These are phyloP conservation scores for Debaryomycetaceae sp. DNA, from an alignment of 1,139 yeast genomes.

Conservation along the genomic window DNA sequence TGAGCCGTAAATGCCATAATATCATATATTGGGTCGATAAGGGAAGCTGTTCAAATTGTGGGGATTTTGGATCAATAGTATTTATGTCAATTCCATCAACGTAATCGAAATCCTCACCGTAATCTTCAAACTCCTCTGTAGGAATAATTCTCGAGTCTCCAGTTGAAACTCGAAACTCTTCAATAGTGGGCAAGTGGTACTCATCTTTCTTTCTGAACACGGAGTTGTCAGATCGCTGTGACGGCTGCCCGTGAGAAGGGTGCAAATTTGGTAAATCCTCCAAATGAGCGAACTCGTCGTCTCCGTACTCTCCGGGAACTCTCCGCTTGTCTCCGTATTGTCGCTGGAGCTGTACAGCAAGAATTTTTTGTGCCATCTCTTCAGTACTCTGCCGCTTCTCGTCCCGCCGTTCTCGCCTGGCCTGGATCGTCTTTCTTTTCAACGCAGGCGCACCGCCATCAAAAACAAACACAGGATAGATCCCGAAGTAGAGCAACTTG, in stretches of 20 bases:
- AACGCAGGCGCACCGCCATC: constrained; percentile 95
- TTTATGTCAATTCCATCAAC: constrained; percentile 71
- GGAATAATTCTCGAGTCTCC: constrained; percentile 74
- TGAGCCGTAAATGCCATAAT: constrained; percentile 72
- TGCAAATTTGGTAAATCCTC: constrained; percentile 40
- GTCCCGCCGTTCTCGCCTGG: constrained; percentile 67
- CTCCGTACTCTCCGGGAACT: constrained; percentile 1
- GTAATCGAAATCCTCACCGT: constrained; percentile 59
- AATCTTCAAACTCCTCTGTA: constrained; percentile 64
- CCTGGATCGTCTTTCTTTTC: constrained; percentile 70
- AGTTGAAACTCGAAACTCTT: constrained; percentile 30
- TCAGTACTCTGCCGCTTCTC: constrained; percentile 66
- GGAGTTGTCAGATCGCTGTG: constrained; percentile 8
- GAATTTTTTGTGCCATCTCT: constrained; percentile 73
- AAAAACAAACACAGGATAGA: constrained; percentile 89
- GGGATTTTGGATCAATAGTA: constrained; percentile 65
- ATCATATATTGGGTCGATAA: constrained; percentile 85
- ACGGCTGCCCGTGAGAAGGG: constrained; percentile 9
- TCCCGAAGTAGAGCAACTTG: constrained; percentile 83
- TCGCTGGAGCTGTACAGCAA: constrained; percentile 77
- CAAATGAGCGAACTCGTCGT: constrained; percentile 26
- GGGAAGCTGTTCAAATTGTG: constrained; percentile 65
- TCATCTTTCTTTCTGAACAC: constrained; percentile 57
- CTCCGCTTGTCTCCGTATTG: constrained; percentile 27
- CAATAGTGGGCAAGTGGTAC: constrained; percentile 74